These are phyloP conservation scores for Aspergillus asperescens DNA, from an alignment of 495 filamentous ascomycete species.

Conservation along the genomic window DNA sequence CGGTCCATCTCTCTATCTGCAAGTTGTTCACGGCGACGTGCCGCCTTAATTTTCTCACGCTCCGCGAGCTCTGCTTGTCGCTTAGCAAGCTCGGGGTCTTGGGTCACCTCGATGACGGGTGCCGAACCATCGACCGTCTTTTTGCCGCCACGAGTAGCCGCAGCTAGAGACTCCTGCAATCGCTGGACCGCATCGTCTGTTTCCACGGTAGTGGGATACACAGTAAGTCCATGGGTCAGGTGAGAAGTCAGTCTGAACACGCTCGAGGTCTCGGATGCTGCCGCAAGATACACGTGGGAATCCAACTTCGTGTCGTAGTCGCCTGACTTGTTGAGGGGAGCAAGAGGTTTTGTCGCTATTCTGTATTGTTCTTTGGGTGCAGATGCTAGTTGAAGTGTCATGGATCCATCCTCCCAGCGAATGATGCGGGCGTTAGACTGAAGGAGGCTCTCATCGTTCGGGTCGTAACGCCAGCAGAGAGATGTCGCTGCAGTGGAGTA, in stretches of 20 bases:
- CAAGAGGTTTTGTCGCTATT: conserved; percentile 68
- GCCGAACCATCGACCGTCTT: conserved; percentile 55
- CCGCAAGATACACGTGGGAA: conserved; percentile 76
- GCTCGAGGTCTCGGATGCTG: conserved; percentile 62
- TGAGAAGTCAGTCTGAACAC: conserved; percentile 74
- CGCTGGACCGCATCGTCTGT: conserved; percentile 73
- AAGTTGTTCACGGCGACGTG: conserved; percentile 62
- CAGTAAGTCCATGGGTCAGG: conserved; percentile 67
- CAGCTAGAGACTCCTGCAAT: conserved; percentile 64
- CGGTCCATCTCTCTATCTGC: conserved; percentile 59
- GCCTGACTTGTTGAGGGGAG: conserved; percentile 56
- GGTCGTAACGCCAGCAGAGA: conserved; percentile 64
- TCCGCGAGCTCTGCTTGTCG: conserved; percentile 68
- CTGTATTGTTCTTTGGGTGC: conserved; percentile 74
- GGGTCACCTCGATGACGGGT: conserved; percentile 54
- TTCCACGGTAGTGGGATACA: conserved; percentile 62
- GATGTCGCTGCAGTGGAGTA: conserved; percentile 63
- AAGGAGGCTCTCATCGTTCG: conserved; percentile 51
- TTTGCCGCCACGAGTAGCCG: conserved; percentile 50
- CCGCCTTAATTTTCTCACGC: conserved; percentile 61
- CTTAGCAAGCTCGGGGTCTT: conserved; percentile 78
- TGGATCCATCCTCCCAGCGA: conserved; percentile 78
- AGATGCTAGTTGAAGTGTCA: conserved; percentile 71
- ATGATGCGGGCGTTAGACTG: conserved; percentile 74
- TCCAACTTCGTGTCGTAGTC: conserved; percentile 65